These are phyloP conservation scores for Helminthosporium solani DNA, from an alignment of 2,329 filamentous ascomycete genomes.

Conservation along the genomic window DNA sequence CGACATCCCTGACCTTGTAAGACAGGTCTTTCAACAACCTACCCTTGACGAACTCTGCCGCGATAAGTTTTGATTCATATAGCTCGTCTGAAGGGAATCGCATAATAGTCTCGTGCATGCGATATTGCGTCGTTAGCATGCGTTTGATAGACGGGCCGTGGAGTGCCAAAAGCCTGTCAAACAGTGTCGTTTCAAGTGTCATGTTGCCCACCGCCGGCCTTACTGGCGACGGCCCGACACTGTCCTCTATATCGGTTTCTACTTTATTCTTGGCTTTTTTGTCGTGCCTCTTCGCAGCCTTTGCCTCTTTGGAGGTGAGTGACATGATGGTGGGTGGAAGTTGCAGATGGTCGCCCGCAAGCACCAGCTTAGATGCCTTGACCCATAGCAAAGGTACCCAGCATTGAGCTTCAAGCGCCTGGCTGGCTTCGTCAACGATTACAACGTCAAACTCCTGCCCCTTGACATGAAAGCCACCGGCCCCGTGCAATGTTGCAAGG, in stretches of 20 bases:
- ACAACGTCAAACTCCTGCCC: conserved; percentile 87
- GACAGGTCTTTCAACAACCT: conserved; percentile 71
- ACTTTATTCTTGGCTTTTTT: conserved; percentile 44
- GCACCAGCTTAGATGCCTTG: conserved; percentile 76
- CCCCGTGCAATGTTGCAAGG: conserved; percentile 87
- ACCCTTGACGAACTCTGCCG: conserved; percentile 73
- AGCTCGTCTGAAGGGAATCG: conserved; percentile 85
- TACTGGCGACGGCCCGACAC: conserved; percentile 13
- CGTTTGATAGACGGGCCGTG: conserved; percentile 84
- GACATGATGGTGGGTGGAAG: conserved; percentile 94
- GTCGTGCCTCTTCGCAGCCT: conserved; percentile 37
- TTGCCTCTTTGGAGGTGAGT: conserved; percentile 48
- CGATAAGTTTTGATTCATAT: conserved; percentile 79
- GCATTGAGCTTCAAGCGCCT: conserved; percentile 93
- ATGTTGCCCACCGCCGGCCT: conserved; percentile 42
- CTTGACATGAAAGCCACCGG: conserved; percentile 79
- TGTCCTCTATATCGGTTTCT: conserved; percentile 38
- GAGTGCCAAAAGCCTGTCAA: conserved; percentile 79
- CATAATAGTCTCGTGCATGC: conserved; percentile 98
- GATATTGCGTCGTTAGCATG: conserved; percentile 96
- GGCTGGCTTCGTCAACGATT: conserved; percentile 92
- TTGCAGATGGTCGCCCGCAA: conserved; percentile 93
- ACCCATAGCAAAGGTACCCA: conserved; percentile 82
- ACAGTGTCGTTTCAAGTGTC: conserved; percentile 84
- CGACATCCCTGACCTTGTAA: conserved; percentile 74